phyloP scores from a whole-genome alignment of 805 yeast genomes.

The Starmera amethionina region DNA sequence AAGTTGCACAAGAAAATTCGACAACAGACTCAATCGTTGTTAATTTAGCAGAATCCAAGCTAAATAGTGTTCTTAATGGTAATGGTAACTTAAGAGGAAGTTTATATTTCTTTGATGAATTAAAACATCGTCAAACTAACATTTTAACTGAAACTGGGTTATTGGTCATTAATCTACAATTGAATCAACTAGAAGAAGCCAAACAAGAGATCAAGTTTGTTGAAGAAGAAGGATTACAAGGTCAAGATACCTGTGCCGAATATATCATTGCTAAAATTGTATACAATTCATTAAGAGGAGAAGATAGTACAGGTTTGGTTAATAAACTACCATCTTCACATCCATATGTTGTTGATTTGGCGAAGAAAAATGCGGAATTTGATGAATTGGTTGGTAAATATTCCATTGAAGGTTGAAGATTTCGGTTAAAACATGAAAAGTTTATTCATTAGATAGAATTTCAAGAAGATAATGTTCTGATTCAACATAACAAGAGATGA shows the following conservation, averaged over 20 bases:
- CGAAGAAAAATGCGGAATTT: slow-evolving; percentile 54
- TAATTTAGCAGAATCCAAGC: slow-evolving; percentile 75
- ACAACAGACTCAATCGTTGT: slow-evolving; percentile 66
- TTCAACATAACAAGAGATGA: background rate
- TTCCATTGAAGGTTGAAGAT: slow-evolving; percentile 13
- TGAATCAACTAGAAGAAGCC: slow-evolving; percentile 78
- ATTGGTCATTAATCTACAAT: slow-evolving; percentile 67
- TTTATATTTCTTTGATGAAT: slow-evolving; percentile 72
- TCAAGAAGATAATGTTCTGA: background rate
- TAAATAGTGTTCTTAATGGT: slow-evolving; percentile 32
- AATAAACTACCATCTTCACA: slow-evolving; percentile 41
- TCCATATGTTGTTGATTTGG: slow-evolving; percentile 45
- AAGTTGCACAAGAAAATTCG: slow-evolving; percentile 30
- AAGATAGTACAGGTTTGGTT: slow-evolving; percentile 27
- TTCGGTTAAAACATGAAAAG: no score
- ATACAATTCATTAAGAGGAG: slow-evolving; percentile 46
- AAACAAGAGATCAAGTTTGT: slow-evolving; percentile 46
- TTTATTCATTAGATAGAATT: no score
- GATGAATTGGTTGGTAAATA: slow-evolving; percentile 62
- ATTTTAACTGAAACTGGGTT: slow-evolving; percentile 50
- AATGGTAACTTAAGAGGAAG: slow-evolving; percentile 28
- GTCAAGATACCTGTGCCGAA: slow-evolving; percentile 33
- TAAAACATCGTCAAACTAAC: slow-evolving; percentile 43
- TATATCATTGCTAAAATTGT: slow-evolving; percentile 59
- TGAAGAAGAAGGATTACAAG: slow-evolving; percentile 29